A percentile compares a stretch with the other conserved stretches of the same genome.
Conservation (phyloP, 2,329 filamentous ascomycete species). For the Thielaviopsis musarum region DNA sequence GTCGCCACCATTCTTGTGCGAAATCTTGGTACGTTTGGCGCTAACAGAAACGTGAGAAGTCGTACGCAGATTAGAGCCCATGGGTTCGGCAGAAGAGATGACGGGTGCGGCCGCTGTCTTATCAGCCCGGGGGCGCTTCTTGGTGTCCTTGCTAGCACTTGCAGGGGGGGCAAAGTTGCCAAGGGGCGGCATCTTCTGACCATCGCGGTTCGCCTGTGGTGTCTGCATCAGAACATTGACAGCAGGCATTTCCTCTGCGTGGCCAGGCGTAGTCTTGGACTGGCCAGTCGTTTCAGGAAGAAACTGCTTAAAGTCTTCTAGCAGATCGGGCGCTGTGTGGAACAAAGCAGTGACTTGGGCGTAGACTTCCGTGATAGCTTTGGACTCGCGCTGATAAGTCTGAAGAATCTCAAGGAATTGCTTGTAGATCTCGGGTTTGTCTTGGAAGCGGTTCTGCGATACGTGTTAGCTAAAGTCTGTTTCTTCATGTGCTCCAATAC, state of each 20-base stretch:
- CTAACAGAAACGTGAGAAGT: slow-evolving; percentile 6
- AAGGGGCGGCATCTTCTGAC: slow-evolving; percentile 75
- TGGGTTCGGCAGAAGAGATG: slow-evolving; percentile 5
- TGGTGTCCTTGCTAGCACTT: slow-evolving; percentile 75
- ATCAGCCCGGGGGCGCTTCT: slow-evolving; percentile 59
- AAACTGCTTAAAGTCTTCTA: slow-evolving; percentile 98
- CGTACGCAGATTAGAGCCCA: slow-evolving; percentile 8
- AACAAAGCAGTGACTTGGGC: slow-evolving; percentile 91
- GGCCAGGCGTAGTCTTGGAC: slow-evolving; percentile 34
- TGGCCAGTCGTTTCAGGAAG: slow-evolving; percentile 63
- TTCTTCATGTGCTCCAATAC: background rate
- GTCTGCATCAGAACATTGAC: slow-evolving; percentile 32
- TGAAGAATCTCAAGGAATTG: slow-evolving; percentile 96
- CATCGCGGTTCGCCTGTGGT: slow-evolving; percentile 37
- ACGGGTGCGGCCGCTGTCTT: slow-evolving; percentile 30
- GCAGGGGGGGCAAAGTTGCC: slow-evolving; percentile 78
- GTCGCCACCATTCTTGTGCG: slow-evolving; percentile 46
- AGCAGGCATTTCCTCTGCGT: slow-evolving; percentile 47
- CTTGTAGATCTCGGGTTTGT: slow-evolving; percentile 96
- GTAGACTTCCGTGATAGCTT: slow-evolving; percentile 96
- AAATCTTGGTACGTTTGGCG: slow-evolving; percentile 54
- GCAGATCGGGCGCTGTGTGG: slow-evolving; percentile 77
- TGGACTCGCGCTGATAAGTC: slow-evolving; percentile 94
- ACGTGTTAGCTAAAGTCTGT: background rate
- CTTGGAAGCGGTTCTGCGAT: slow-evolving; percentile 77